Conservation (phyloP, 2,329 filamentous ascomycete species). For the Aaosphaeria pasadenensis region DNA sequence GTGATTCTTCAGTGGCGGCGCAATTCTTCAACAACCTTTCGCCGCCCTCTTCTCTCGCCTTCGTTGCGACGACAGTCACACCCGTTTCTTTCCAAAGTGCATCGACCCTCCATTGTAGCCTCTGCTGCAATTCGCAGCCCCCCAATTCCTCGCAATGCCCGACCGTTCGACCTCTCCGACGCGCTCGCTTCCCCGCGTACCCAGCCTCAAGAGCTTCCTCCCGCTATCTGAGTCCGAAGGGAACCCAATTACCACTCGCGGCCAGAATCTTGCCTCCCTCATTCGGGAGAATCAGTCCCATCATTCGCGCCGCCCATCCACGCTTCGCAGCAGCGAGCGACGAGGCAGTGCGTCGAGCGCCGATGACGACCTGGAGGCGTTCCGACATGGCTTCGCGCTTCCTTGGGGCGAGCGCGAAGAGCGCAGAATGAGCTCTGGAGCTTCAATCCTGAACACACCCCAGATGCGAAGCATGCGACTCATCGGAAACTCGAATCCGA, state of each 20-base stretch:
- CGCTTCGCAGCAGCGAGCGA: conserved; percentile 24
- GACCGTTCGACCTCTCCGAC: neutral
- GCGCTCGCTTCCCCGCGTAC: conserved; percentile 23
- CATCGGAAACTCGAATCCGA: conserved; percentile 83
- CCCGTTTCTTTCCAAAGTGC: too few species aligned
- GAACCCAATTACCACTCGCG: conserved; percentile 41
- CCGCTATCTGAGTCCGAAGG: conserved; percentile 34
- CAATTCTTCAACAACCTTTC: too few species aligned
- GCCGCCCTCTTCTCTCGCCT: too few species aligned
- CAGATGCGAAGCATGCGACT: conserved; percentile 80
- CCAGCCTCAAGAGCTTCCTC: conserved; percentile 39
- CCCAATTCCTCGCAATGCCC: neutral
- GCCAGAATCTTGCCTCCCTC: conserved; percentile 41
- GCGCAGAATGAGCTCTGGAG: conserved; percentile 42
- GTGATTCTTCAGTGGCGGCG: too few species aligned
- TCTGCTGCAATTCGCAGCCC: too few species aligned
- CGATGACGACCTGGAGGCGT: conserved; percentile 30
- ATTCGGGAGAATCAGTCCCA: conserved; percentile 4
- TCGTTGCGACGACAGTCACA: too few species aligned
- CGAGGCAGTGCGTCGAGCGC: conserved; percentile 27
- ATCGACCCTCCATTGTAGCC: too few species aligned
- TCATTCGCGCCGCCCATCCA: conserved; percentile 24
- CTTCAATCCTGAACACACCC: conserved; percentile 49
- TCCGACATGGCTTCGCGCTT: conserved; percentile 24
- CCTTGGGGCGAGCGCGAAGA: conserved; percentile 25